Percentiles rank a stretch among this genome's conserved stretches.
phyloP scores from a whole-genome alignment of 306 rosid species.

The Begonia masoniana region DNA sequence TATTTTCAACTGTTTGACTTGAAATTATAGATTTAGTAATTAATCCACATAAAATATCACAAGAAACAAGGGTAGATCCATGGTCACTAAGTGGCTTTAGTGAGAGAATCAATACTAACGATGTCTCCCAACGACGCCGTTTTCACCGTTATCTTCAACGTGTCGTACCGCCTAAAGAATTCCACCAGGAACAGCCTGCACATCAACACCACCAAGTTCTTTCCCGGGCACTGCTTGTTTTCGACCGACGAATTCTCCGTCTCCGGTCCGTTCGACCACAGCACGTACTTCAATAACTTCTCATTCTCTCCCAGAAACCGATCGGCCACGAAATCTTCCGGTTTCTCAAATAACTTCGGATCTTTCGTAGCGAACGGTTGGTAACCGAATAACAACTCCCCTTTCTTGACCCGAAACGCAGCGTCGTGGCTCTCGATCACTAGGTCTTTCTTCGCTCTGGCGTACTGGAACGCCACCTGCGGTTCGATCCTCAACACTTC shows the following conservation, averaged over 20 bases:
- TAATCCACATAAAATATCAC: no score
- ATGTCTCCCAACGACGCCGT: constrained; percentile 39
- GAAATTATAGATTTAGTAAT: no score
- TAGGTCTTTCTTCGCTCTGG: constrained; percentile 54
- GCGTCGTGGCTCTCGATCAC: constrained; percentile 74
- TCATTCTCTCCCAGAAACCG: constrained; percentile 80
- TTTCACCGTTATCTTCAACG: constrained; percentile 41
- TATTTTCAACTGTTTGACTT: no score
- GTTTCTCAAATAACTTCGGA: constrained; percentile 44
- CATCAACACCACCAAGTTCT: constrained; percentile 47
- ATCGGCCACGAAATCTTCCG: constrained; percentile 57
- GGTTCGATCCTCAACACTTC: constrained; percentile 72
- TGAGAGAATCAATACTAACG: constrained; percentile 48
- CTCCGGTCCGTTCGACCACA: constrained; percentile 93
- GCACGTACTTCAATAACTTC: constrained; percentile 50
- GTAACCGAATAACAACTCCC: constrained; percentile 69
- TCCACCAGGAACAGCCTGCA: constrained; percentile 60
- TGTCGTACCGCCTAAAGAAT: constrained; percentile 60
- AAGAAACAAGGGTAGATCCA: no score
- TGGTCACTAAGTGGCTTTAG: no score
- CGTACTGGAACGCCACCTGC: constrained; percentile 63
- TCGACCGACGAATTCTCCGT: constrained; percentile 30
- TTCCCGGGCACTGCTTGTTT: constrained; percentile 83
- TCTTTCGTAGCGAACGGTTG: constrained; percentile 92
- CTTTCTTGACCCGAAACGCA: constrained; percentile 50